These are phyloP conservation scores for Fusarium verticillioides DNA, from an alignment of 2,329 filamentous ascomycete species.

Conservation along the genomic window DNA sequence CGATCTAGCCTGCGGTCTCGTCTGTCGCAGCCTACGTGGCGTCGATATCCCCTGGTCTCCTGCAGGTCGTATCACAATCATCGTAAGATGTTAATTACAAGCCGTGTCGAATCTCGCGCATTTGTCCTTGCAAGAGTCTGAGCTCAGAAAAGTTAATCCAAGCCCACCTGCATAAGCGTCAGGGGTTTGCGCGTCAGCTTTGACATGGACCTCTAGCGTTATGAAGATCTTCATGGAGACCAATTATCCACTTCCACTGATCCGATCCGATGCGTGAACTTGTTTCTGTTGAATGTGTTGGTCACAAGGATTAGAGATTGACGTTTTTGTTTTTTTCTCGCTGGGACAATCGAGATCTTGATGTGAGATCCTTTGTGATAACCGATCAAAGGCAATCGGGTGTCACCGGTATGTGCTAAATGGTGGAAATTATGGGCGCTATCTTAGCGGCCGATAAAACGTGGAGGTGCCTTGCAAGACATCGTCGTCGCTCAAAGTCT, in stretches of 20 bases:
- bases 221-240: not conserved
- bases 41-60: not conserved
- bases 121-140: not conserved
- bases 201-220: not conserved
- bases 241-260: not conserved
- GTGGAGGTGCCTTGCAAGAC: not conserved
- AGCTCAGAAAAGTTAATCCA: not conserved
- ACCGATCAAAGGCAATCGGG: not conserved
- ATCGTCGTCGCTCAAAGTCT: fast-evolving
- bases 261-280: not conserved
- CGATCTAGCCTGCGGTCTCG: not conserved
- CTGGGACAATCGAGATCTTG: not conserved
- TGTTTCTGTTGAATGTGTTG: not conserved
- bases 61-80: not conserved
- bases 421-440: not conserved
- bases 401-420: not conserved
- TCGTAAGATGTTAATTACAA: slow-evolving; percentile 1
- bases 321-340: not conserved
- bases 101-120: not conserved
- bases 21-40: not conserved
- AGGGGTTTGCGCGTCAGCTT: not conserved
- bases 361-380: not conserved
- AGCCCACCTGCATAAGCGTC: not conserved
- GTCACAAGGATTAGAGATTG: not conserved
- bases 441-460: not conserved